Conservation (phyloP, 2,329 filamentous ascomycete species). For the Fusarium liriodendri region DNA sequence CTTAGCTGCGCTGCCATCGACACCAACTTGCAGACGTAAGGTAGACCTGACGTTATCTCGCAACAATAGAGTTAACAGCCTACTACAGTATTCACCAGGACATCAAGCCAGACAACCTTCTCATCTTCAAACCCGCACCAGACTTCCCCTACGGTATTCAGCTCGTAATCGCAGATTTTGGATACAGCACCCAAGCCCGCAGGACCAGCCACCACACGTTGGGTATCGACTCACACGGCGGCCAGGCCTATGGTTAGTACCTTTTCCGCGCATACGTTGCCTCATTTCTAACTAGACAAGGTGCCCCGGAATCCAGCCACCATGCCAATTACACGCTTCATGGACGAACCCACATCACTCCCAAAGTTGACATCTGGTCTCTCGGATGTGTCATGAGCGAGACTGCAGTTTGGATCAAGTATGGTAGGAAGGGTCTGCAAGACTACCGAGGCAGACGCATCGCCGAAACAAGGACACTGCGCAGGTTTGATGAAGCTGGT, state of each 20-base stretch:
- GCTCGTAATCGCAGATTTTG: no score
- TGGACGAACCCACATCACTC: background rate
- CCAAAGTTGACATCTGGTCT: constrained; percentile 7
- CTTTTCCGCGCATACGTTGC: fast-evolving
- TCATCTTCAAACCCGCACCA: no score
- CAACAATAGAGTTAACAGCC: no score
- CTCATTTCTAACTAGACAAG: background rate
- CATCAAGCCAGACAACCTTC: no score
- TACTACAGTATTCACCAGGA: no score
- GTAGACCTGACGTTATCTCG: no score
- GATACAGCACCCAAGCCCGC: no score
- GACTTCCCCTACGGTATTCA: no score
- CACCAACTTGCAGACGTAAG: no score
- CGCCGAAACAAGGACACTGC: background rate
- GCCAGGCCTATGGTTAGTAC: constrained; percentile 3
- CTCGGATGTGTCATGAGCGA: constrained; percentile 12
- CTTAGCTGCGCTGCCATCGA: no score
- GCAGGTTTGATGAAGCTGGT: background rate
- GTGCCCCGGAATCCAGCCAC: constrained; percentile 4
- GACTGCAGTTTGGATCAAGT: background rate
- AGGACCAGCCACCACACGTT: background rate
- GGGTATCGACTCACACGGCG: constrained; percentile 3
- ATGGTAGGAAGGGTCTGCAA: background rate
- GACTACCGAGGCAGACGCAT: background rate
- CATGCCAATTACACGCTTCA: background rate